A percentile compares a stretch with the other conserved stretches of the same genome.
phyloP scores from a whole-genome alignment of 2,329 filamentous ascomycete species.

The Nemania abortiva region DNA sequence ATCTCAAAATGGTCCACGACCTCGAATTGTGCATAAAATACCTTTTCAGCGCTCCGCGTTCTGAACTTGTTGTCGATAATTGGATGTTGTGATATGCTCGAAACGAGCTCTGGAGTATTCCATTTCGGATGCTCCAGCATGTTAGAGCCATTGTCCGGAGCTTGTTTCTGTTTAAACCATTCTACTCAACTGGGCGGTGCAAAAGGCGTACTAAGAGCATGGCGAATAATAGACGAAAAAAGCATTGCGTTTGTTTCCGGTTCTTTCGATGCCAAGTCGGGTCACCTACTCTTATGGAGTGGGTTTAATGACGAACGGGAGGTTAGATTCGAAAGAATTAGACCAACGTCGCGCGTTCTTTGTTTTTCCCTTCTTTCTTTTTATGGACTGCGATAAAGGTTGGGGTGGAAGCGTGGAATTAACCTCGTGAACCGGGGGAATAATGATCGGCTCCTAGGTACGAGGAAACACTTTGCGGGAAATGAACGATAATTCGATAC shows the following conservation, averaged over 20 bases:
- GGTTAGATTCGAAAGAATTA: constrained; percentile 31
- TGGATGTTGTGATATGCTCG: constrained; percentile 14
- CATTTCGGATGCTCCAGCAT: constrained; percentile 21
- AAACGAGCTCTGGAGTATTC: constrained; percentile 16
- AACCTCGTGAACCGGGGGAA: not conserved
- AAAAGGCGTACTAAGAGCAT: constrained; percentile 35
- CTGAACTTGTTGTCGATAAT: not conserved
- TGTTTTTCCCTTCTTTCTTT: constrained; percentile 2
- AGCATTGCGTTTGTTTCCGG: constrained; percentile 34
- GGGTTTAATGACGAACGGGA: constrained; percentile 30
- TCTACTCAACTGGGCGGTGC: constrained; percentile 22
- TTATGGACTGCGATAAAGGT: constrained; percentile 10
- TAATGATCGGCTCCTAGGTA: not conserved
- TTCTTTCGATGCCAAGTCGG: constrained; percentile 21
- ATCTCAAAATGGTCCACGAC: not conserved
- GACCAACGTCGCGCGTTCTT: constrained; percentile 30
- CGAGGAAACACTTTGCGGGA: constrained; percentile 8
- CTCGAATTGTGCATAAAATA: constrained; percentile 16
- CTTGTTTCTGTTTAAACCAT: constrained; percentile 33
- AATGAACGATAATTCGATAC: not conserved
- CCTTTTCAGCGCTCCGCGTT: constrained; percentile 7
- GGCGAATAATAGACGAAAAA: constrained; percentile 37
- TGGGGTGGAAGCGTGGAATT: constrained; percentile 10
- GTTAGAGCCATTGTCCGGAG: constrained; percentile 22
- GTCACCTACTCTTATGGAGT: constrained; percentile 11